Evolutionary conservation across 768 basidiomycete genomes (phyloP), one percentile per base, ranked within the genome.

Genomic region (Lactifluus hygrophoroides): DNA sequence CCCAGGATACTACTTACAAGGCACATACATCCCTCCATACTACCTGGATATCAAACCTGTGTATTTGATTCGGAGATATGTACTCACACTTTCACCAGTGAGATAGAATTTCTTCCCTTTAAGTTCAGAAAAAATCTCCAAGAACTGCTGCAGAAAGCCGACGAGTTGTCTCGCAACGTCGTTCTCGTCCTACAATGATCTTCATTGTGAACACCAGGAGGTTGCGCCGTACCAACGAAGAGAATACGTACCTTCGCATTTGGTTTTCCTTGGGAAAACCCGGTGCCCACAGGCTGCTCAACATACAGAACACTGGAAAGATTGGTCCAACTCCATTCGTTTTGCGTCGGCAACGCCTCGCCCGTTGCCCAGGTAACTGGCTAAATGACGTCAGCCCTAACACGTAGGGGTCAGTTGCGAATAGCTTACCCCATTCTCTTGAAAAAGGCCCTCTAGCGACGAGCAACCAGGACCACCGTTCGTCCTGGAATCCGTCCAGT

Each of bases 391-490:
- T 59, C 38, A 44, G 38, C 4, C 17, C 5, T 34, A 17, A 21
- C 42, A 27, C 1, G 2, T 51, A 5, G 28, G n/a, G 28, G 42
- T 23, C 17, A 21, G 49, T 38, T 58, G 27, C 9, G 69, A 70
- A 16, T 16, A 3, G 69, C 80, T 49, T 64, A 86, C 86, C 14
- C 87, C 87, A 61, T 88, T 88, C 66, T 89, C 88, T 67, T 88
- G 83, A 3, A 89, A 66, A 35, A 84, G 69, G 17, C 86, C 88
- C 66, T 86, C 82, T 0, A 89, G 72, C 2, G 86, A 85, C 11
- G 85, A 87, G 65, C 87, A 88, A 28, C 88, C 86, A 0, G 87
- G 88, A 1, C 88, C 86, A n/a, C 87, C 87, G 62, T 88, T 88
- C 5, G 83, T 86, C 86, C 85, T 87, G 65, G 21, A 52, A 54